These are phyloP conservation scores for Coemansia sp. DNA, from an alignment of 192 early-diverging fungal species.

Conservation along the genomic window DNA sequence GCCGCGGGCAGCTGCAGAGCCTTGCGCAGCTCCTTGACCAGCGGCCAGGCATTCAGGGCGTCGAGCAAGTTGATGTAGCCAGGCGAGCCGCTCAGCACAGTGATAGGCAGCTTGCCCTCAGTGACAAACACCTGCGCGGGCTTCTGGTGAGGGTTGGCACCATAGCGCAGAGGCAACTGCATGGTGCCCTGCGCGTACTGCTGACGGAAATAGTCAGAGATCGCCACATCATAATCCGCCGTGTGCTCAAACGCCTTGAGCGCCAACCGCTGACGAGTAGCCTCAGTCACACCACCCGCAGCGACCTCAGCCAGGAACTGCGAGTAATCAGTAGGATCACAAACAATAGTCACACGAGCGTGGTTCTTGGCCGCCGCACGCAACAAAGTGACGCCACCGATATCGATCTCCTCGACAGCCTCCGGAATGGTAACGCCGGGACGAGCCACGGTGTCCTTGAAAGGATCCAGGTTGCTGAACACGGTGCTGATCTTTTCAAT, in stretches of 20 bases:
- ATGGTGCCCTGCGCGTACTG: conserved; percentile 77
- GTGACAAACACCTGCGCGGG: conserved; percentile 91
- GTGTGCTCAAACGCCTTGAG: conserved; percentile 97
- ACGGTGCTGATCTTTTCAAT: conserved; percentile 94
- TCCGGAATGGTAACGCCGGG: conserved; percentile 85
- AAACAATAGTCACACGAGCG: conserved; percentile 85
- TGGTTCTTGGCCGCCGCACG: conserved; percentile 99
- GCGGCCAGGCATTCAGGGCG: conserved; percentile 94
- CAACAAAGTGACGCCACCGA: conserved; percentile 96
- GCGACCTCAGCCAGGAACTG: conserved; percentile 73
- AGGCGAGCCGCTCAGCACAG: conserved; percentile 87
- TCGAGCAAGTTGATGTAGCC: conserved; percentile 99
- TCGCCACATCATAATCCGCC: conserved; percentile 92
- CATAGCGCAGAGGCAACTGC: conserved; percentile 88
- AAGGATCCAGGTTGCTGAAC: conserved; percentile 98
- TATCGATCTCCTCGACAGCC: conserved; percentile 98
- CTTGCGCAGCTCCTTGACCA: conserved; percentile 92
- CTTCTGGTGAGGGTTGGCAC: conserved; percentile 98
- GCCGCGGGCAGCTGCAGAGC: conserved; percentile 90
- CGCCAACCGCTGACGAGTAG: conserved; percentile 73
- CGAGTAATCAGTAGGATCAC: conserved; percentile 90
- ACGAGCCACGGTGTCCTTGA: conserved; percentile 90
- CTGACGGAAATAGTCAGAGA: conserved; percentile 91
- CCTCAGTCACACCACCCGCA: conserved; percentile 61
- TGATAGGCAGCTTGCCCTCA: conserved; percentile 80